These are phyloP conservation scores for Suillus ampliporus DNA, from an alignment of 768 basidiomycete species.

Conservation along the genomic window DNA sequence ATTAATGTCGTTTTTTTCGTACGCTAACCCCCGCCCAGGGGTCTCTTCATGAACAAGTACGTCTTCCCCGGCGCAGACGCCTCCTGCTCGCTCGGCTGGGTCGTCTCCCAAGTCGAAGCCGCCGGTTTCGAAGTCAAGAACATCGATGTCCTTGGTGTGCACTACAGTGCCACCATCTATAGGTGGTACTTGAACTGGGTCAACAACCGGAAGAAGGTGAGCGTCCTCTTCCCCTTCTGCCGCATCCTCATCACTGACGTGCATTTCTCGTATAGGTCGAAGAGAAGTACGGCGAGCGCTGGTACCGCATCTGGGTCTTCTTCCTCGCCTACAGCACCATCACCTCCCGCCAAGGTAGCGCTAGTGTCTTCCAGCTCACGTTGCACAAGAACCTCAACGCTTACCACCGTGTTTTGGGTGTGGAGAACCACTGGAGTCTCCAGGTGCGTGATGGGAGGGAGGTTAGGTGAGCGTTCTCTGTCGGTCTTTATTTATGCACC, in stretches of 20 bases:
- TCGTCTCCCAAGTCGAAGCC: constrained; percentile 82
- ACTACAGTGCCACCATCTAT: constrained; percentile 91
- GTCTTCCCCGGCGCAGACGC: constrained; percentile 99
- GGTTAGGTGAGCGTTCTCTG: neutral
- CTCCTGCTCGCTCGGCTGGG: constrained; percentile 94
- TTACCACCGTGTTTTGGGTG: constrained; percentile 88
- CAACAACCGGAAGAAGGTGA: constrained; percentile 83
- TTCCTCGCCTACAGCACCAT: constrained; percentile 96
- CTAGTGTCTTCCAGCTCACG: constrained; percentile 96
- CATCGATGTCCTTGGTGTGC: constrained; percentile 95
- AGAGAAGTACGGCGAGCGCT: constrained; percentile 31
- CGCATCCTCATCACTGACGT: neutral
- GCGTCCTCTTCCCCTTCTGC: neutral
- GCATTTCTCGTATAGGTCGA: constrained; percentile 22
- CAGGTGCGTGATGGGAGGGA: constrained; percentile 52
- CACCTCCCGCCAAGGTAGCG: constrained; percentile 82
- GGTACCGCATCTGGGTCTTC: constrained; percentile 96
- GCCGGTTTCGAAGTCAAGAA: constrained; percentile 98
- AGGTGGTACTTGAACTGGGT: constrained; percentile 99
- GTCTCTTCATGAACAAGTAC: constrained; percentile 98
- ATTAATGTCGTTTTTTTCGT: neutral
- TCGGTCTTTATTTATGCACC: too few relatives aligned
- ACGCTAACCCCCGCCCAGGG: constrained; percentile 53
- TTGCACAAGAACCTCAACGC: constrained; percentile 98
- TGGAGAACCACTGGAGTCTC: constrained; percentile 81